Conservation (phyloP, 345 rosid genomes). For the Eucalyptus pumila region DNA sequence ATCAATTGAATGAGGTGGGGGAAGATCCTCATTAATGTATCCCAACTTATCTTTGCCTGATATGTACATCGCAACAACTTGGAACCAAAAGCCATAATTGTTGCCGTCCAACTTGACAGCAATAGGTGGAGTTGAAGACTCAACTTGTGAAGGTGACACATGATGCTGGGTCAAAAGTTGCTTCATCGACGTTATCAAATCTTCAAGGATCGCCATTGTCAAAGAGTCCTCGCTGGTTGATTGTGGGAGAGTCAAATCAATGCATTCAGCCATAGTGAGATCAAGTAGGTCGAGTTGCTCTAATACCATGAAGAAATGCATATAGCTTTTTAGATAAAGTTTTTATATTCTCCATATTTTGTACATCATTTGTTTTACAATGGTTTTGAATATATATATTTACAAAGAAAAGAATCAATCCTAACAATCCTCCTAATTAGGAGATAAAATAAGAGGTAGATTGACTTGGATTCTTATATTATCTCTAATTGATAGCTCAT, state of each 20-base stretch:
- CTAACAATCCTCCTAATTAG: neutral
- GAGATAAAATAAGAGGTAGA: no score
- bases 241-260: neutral
- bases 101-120: neutral
- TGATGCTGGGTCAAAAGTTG: neutral
- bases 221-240: neutral
- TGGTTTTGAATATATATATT: no score
- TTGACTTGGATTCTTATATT: no score
- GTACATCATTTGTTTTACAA: no score
- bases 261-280: neutral
- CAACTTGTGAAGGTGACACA: neutral
- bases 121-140: neutral
- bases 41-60: neutral
- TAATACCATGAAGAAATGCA: neutral
- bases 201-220: neutral
- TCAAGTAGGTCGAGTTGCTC: neutral
- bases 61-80: neutral
- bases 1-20: fast-evolving
- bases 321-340: neutral
- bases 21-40: neutral
- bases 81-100: neutral
- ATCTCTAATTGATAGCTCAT: no score
- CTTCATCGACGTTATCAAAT: neutral
- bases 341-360: neutral
- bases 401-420: neutral